A percentile compares a stretch with the other conserved stretches of the same genome.
These are phyloP conservation scores for Glarea lozoyensis DNA, from an alignment of 495 filamentous ascomycete species.

Conservation along the genomic window DNA sequence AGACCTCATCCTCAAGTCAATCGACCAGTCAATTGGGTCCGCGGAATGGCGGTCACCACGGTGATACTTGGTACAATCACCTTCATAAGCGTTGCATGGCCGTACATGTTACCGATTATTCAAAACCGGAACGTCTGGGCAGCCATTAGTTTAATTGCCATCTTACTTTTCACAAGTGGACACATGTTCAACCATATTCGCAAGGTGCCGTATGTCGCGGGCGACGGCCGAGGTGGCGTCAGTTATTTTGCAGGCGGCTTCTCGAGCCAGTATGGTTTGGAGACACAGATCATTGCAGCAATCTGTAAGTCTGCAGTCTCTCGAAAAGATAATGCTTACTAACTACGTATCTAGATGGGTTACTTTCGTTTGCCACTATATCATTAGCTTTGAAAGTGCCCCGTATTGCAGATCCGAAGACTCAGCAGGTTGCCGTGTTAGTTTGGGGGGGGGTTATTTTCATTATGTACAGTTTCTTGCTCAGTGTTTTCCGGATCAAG, in stretches of 20 bases:
- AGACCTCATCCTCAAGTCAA: slow-evolving; percentile 64
- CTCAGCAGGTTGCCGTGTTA: slow-evolving; percentile 74
- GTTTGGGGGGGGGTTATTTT: slow-evolving; percentile 75
- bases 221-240: slow-evolving; percentile 76
- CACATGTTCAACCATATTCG: slow-evolving; percentile 99
- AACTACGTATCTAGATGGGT: slow-evolving; percentile 53
- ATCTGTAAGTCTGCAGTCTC: slow-evolving; percentile 63
- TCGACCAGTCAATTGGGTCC: slow-evolving; percentile 81
- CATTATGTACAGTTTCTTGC: slow-evolving; percentile 82
- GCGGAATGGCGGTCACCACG: slow-evolving; percentile 58
- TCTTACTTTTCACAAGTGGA: slow-evolving; percentile 90
- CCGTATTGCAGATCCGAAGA: slow-evolving; percentile 64
- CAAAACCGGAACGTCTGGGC: slow-evolving; percentile 94
- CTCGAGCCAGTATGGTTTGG: slow-evolving; percentile 88
- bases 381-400: slow-evolving; percentile 85
- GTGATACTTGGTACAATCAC: slow-evolving; percentile 58
- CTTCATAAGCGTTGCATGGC: slow-evolving; percentile 63
- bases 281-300: slow-evolving; percentile 92
- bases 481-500: slow-evolving; percentile 90
- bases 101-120: slow-evolving; percentile 75
- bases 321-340: not conserved
- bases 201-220: slow-evolving; percentile 89
- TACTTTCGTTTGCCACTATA: slow-evolving; percentile 88
- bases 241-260: slow-evolving; percentile 91
- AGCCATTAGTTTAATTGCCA: slow-evolving; percentile 75